Evolutionary conservation across 176 grass and related monocot genomes (phyloP).

Genomic region (Bromus sterilis): DNA sequence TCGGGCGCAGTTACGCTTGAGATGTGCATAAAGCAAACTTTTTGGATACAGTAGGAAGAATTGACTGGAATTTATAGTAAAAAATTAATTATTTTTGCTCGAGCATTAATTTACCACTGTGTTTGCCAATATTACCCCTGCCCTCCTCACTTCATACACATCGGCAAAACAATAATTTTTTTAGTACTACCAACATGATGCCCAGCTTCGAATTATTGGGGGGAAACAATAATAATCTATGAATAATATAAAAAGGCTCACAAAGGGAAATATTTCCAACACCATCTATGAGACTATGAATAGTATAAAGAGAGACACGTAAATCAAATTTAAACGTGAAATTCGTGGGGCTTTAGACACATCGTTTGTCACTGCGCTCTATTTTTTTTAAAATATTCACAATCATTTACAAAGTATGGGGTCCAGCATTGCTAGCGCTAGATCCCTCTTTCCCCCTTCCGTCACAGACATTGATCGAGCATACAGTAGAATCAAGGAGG

Average conservation of each 20-base stretch:
- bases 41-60: not conserved
- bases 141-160: not conserved
- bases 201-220: not conserved
- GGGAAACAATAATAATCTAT: too few relatives aligned
- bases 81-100: not conserved
- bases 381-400: too few relatives aligned
- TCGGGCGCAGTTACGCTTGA: not conserved
- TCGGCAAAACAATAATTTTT: not conserved
- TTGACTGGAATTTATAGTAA: not conserved
- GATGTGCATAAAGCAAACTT: too few relatives aligned
- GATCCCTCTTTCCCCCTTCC: too few relatives aligned
- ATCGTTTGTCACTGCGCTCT: not conserved
- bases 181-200: not conserved
- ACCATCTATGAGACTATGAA: too few relatives aligned
- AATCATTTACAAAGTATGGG: too few relatives aligned
- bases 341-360: not conserved
- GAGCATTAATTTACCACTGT: not conserved
- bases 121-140: not conserved
- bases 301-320: not conserved
- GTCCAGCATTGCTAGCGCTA: not conserved
- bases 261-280: too few relatives aligned
- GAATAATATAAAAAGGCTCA: too few relatives aligned
- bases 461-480: too few relatives aligned
- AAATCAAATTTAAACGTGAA: not conserved
- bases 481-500: too few relatives aligned